Base-by-base conservation (phyloP, 1,284 basidiomycete species). In the Fomitiporia mediterranea region DNA sequence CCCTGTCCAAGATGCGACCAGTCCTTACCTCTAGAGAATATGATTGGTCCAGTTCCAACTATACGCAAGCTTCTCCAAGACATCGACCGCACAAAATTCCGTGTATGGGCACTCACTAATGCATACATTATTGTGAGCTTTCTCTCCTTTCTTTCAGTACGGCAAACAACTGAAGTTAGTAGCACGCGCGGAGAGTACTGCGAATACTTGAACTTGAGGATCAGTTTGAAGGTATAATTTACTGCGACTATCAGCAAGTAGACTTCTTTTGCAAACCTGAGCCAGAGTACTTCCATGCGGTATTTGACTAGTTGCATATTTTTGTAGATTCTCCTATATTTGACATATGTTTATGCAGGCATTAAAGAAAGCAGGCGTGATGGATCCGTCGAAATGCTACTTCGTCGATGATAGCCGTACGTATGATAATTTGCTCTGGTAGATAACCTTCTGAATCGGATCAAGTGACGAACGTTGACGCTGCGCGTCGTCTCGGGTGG, bases 251-350 rank as follows among this genome's bases (percentile, higher is more conserved):
- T 63, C 70, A 75, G 6, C 64, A 81, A 37, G 74, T 79, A 13
- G 68, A 86, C 59, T 91, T 95, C 69, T 76, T 78, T 4, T 94
- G 91, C 74, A 95, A 95, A 66, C 92, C 92, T 7, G 89, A 94
- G 62, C 68, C 79, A 1, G 77, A 80, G 54, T 92, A 76, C 66
- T 93, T 53, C 46, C 34, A 54, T 40, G 15, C 43, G 25, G 56
- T 54, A 43, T 30, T 23, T 30, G 32, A 42, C 21, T 11, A 42
- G n/a, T n/a, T 23, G 25, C 19, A 8, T 40, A n/a, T 17, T 13
- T 8, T 19, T 35, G 15, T 35, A 13, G 30, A 35, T n/a, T n/a
- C n/a, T n/a, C n/a, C n/a, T n/a, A 35, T 38, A 11, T 49, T n/a
- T 15, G 11, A 27, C 5, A 48, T 23, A n/a, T 19, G 7, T 19